These are phyloP conservation scores for Colletotrichum ledebouriae DNA, from an alignment of 2,329 filamentous ascomycete species.

Conservation along the genomic window DNA sequence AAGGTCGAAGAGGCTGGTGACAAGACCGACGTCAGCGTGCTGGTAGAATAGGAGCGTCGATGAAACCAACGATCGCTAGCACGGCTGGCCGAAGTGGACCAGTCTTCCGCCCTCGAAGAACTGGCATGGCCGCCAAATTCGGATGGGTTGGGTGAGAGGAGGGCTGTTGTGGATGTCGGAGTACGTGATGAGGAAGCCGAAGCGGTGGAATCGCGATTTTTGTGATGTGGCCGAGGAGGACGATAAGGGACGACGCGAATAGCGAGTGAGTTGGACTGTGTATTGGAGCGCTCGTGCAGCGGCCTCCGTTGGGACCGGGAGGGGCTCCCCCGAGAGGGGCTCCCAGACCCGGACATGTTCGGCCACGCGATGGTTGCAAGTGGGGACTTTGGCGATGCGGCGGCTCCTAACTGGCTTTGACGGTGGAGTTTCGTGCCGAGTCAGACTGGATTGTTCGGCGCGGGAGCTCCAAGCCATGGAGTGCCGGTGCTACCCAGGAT, in stretches of 20 bases:
- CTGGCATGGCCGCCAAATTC: slow-evolving; percentile 13
- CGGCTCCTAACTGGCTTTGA: not conserved
- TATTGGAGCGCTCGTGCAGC: slow-evolving; percentile 56
- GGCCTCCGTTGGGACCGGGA: slow-evolving; percentile 51
- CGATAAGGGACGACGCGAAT: slow-evolving; percentile 66
- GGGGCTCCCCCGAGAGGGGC: slow-evolving; percentile 38
- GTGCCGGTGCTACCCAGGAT: slow-evolving; percentile 9
- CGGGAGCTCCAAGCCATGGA: slow-evolving; percentile 32
- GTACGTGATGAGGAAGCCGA: slow-evolving; percentile 42
- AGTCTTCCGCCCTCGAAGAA: slow-evolving; percentile 30
- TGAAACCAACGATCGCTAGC: slow-evolving; percentile 34
- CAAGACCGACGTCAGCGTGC: slow-evolving; percentile 38
- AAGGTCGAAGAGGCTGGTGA: slow-evolving; percentile 42
- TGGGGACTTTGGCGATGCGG: not conserved
- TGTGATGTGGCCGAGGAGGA: slow-evolving; percentile 54
- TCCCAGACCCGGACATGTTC: slow-evolving; percentile 47
- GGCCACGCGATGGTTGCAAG: slow-evolving; percentile 29
- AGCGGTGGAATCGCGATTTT: slow-evolving; percentile 38
- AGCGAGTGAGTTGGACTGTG: slow-evolving; percentile 57
- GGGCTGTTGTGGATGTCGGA: slow-evolving; percentile 31
- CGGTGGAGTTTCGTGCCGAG: slow-evolving; percentile 39
- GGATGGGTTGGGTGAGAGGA: slow-evolving; percentile 33
- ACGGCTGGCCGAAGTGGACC: slow-evolving; percentile 22
- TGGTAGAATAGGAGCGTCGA: slow-evolving; percentile 47
- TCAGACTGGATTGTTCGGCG: slow-evolving; percentile 3